Conservation (phyloP, 306 rosid genomes). For the Medicago truncatula region MtrunA17r5.0-ANR NC_053044.1:39581001-39581500, state of each 20-base stretch:
- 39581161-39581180: neutral
- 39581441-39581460: neutral
- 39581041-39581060: neutral
- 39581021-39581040: neutral
- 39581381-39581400: conserved; percentile 26
- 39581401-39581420: conserved; percentile 30
- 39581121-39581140: neutral
- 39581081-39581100: conserved; percentile 21
- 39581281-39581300: conserved; percentile 78
- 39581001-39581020: too few species aligned
- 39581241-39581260: conserved; percentile 96
- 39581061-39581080: too few species aligned
- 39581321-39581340: conserved; percentile 65
- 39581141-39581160: conserved; percentile 4
- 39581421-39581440: conserved; percentile 26
- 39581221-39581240: conserved; percentile 68
- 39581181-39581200: conserved; percentile 17
- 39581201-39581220: conserved; percentile 28
- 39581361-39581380: conserved; percentile 36
- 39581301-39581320: conserved; percentile 80
- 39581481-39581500: neutral
- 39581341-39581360: conserved; percentile 31
- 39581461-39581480: neutral
- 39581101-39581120: neutral
- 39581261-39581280: conserved; percentile 89